phyloP scores from a whole-genome alignment of 257 asterid species.

The Solanum sparsipilum region DNA sequence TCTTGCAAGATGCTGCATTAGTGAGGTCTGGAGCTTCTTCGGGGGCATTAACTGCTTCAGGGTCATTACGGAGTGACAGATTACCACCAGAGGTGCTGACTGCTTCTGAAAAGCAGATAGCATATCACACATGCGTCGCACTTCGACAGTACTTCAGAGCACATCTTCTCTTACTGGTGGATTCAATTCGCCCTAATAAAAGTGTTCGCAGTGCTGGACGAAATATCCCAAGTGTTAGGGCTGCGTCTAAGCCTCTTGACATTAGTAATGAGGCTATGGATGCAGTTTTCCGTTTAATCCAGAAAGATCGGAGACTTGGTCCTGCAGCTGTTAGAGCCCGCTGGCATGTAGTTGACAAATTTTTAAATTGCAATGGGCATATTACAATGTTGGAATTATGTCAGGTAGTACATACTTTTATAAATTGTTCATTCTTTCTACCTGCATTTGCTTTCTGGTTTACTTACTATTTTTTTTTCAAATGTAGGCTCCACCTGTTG shows the following conservation, averaged over 20 bases:
- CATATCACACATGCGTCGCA: conserved; percentile 90
- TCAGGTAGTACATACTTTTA: conserved; percentile 47
- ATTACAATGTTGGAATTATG: conserved; percentile 91
- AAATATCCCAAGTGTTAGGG: conserved; percentile 51
- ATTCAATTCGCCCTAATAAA: conserved; percentile 77
- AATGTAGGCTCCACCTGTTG: conserved; percentile 91
- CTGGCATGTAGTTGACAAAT: conserved; percentile 86
- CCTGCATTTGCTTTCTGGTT: not conserved
- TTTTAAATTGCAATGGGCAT: conserved; percentile 71
- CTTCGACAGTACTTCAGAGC: conserved; percentile 89
- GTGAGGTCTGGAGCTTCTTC: conserved; percentile 83
- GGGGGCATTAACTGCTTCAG: conserved; percentile 57
- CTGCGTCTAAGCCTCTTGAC: conserved; percentile 90
- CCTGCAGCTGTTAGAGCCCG: conserved; percentile 76
- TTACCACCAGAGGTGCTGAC: conserved; percentile 86
- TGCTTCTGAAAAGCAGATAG: conserved; percentile 90
- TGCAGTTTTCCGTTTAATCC: conserved; percentile 77
- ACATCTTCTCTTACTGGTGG: conserved; percentile 77
- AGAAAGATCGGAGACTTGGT: conserved; percentile 89
- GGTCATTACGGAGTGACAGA: conserved; percentile 66
- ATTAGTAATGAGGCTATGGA: conserved; percentile 92
- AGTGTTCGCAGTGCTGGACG: conserved; percentile 70
- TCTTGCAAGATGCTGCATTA: conserved; percentile 90
- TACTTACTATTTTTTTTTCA: conserved; percentile 2
- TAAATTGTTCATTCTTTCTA: not conserved